Evolutionary conservation across 2,329 filamentous ascomycete species (phyloP), one percentile per base, ranked within the genome.

Genomic region (Davidsoniella eucalypti): DNA sequence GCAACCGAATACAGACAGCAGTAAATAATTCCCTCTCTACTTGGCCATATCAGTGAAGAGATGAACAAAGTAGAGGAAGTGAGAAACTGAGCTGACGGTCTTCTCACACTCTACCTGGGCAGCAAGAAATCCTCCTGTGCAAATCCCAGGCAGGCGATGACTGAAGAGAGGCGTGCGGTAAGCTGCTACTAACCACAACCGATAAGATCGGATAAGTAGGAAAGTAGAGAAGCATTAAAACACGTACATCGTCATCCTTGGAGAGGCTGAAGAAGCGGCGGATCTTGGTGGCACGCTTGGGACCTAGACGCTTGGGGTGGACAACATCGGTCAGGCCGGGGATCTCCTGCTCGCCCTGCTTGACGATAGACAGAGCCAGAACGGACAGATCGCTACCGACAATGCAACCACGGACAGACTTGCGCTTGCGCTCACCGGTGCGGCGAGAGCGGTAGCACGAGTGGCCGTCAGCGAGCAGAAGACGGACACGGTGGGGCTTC

Each of bases 231-330:
- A 53, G 52, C 52, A 56, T 65, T 69, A 33, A 33, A 33, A 33
- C 29, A 87, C 85, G 80, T 84, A 96, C 90, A 85, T 98, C 92
- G 79, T 98, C 92, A 83, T 96, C 88, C 88, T 96, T 96, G 85
- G 83, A 90, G 80, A 98, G 85, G 76, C 87, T 82, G 78, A 96
- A 98, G 84, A 98, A 98, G 70, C 82, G 84, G 73, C 90, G 87
- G 76, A 98, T 96, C 87, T 96, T 98, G 76, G 87, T 94, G 68
- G 92, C 92, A 67, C 92, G 86, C 88, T 98, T 98, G 76, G 92
- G 92, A 64, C 92, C 92, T 67, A 98, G 85, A 65, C 92, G 85
- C 86, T 98, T 98, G 72, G 92, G 92, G 79, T 94, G 85, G 67
- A 96, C 87, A 69, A 84, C 80, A 71, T 98, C 92, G 76, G 92